Percentiles rank a stretch among this genome's conserved stretches.
phyloP scores from a whole-genome alignment of 148 eudicot species.

The Nepenthes gracilis region DNA sequence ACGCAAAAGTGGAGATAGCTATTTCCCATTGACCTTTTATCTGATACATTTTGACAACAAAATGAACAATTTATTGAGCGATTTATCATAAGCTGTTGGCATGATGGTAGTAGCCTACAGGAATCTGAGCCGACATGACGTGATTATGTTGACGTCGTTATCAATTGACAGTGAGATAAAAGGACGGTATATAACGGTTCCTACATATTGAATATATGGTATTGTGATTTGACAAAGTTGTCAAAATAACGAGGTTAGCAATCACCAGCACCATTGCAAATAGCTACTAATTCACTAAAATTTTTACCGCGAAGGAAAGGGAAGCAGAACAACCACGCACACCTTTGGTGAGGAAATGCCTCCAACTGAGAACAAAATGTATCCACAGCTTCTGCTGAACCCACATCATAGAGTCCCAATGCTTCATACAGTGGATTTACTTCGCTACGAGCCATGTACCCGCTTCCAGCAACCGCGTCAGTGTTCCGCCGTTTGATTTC shows the following conservation, averaged over 20 bases:
- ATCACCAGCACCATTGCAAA: neutral
- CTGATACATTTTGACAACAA: too few species aligned
- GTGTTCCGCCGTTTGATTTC: conserved; percentile 48
- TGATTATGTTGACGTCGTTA: too few species aligned
- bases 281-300: neutral
- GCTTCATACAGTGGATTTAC: conserved; percentile 52
- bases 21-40: too few species aligned
- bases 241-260: too few species aligned
- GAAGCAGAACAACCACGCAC: neutral
- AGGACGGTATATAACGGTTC: too few species aligned
- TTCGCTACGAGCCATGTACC: conserved; percentile 41
- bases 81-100: too few species aligned
- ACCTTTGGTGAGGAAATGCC: conserved; percentile 47
- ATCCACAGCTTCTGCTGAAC: conserved; percentile 25
- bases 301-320: neutral
- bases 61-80: too few species aligned
- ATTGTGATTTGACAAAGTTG: neutral
- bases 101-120: too few species aligned
- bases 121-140: too few species aligned
- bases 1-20: too few species aligned
- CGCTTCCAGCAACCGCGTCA: conserved; percentile 49
- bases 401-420: conserved; percentile 47
- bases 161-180: too few species aligned
- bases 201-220: too few species aligned
- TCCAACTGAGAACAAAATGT: conserved; percentile 42